Conservation (phyloP, 2,329 filamentous ascomycete genomes). For the Neonectria punicea region DNA sequence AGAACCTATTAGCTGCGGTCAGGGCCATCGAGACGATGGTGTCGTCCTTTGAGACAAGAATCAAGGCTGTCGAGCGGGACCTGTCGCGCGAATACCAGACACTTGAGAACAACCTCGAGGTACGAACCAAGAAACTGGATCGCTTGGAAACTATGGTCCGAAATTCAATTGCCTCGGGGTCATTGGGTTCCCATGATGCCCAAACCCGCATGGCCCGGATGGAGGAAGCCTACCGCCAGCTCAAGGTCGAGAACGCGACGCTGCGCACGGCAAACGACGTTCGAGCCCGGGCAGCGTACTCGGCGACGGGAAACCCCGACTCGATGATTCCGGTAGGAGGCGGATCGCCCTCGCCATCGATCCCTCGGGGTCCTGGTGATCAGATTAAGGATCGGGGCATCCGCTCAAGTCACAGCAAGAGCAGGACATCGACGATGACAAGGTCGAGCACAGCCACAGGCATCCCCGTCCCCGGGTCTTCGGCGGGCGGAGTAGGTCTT, state of each 20-base stretch:
- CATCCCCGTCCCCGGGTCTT: conserved; percentile 41
- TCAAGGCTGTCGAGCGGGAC: conserved; percentile 87
- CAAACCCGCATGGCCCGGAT: conserved; percentile 63
- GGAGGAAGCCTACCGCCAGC: conserved; percentile 69
- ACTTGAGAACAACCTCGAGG: conserved; percentile 82
- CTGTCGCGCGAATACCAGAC: conserved; percentile 91
- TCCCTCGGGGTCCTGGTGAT: conserved; percentile 63
- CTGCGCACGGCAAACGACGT: conserved; percentile 72
- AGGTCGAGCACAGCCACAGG: conserved; percentile 45
- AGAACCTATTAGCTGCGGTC: conserved; percentile 87
- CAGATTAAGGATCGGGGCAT: conserved; percentile 56
- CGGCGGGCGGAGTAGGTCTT: conserved; percentile 36
- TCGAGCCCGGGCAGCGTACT: conserved; percentile 60
- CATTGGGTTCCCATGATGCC: conserved; percentile 54
- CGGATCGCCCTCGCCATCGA: conserved; percentile 62
- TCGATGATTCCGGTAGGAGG: conserved; percentile 47
- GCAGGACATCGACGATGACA: conserved; percentile 47
- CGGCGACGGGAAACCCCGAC: conserved; percentile 51
- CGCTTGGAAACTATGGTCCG: conserved; percentile 83
- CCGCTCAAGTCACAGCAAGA: conserved; percentile 42
- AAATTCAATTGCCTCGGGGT: conserved; percentile 66
- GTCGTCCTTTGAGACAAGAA: conserved; percentile 79
- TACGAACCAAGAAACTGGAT: conserved; percentile 86
- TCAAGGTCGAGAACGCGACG: conserved; percentile 75
- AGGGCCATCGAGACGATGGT: conserved; percentile 88